Conservation (phyloP, 2,329 filamentous ascomycete genomes). For the Neurospora crassa region DNA sequence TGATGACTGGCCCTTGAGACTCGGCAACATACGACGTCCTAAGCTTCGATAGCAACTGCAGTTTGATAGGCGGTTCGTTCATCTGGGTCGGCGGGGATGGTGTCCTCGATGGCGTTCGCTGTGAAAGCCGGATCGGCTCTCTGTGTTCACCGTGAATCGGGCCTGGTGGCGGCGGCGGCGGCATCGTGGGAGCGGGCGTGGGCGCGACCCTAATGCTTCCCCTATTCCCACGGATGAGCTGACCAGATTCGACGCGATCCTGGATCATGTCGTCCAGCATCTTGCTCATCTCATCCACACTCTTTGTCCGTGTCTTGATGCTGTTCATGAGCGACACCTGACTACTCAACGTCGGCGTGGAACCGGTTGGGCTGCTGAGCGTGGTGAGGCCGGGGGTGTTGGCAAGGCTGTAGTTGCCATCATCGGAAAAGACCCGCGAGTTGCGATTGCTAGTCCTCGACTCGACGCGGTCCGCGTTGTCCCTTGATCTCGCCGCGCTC, state of each 20-base stretch:
- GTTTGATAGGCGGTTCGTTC: conserved; percentile 24
- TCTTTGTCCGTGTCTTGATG: conserved; percentile 47
- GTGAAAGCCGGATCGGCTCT: conserved; percentile 7
- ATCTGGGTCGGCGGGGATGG: conserved; percentile 25
- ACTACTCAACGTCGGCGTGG: conserved; percentile 18
- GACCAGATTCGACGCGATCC: conserved; percentile 69
- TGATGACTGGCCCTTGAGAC: conserved; percentile 17
- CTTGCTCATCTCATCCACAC: conserved; percentile 80
- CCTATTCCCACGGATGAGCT: conserved; percentile 55
- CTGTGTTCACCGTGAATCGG: conserved; percentile 10
- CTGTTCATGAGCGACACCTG: conserved; percentile 20
- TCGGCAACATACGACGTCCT: conserved; percentile 19
- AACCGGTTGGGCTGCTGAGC: conserved; percentile 17
- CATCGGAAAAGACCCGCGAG: conserved; percentile 14
- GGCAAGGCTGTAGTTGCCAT: conserved; percentile 25
- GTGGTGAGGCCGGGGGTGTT: conserved; percentile 21
- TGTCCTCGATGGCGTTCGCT: conserved; percentile 21
- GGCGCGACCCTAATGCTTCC: conserved; percentile 55
- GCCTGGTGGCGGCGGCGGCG: conserved; percentile 22
- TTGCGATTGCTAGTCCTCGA: conserved; percentile 23
- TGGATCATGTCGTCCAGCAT: conserved; percentile 97
- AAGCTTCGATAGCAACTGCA: conserved; percentile 19
- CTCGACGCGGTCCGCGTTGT: conserved; percentile 56
- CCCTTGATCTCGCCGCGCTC: conserved; percentile 75
- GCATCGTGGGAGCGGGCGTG: conserved; percentile 27